Conservation (phyloP, 2,329 filamentous ascomycete genomes). For the Nigrospora osmanthi region DNA sequence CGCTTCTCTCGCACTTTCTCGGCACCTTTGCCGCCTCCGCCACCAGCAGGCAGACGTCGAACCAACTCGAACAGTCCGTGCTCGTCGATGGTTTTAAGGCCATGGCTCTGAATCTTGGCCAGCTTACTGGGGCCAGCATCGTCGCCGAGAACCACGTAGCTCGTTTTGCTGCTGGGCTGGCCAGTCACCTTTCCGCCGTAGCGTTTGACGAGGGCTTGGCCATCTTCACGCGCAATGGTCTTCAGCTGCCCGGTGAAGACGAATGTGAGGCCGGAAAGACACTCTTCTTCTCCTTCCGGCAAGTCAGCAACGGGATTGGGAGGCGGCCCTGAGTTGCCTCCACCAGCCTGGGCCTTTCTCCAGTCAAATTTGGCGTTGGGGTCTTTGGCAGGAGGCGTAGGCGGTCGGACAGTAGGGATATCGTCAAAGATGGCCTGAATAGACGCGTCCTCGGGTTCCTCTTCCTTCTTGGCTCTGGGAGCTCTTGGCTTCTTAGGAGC, state of each 20-base stretch:
- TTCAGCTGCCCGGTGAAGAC: conserved; percentile 90
- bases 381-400: conserved; percentile 71
- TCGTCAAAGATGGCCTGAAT: conserved; percentile 82
- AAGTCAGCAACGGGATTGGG: conserved; percentile 61
- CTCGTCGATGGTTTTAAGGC: conserved; percentile 89
- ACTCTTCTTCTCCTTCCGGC: conserved; percentile 80
- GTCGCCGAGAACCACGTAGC: conserved; percentile 80
- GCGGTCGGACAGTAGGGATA: conserved; percentile 75
- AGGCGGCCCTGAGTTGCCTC: conserved; percentile 55
- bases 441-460: conserved; percentile 57
- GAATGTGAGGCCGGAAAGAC: conserved; percentile 80
- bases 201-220: conserved; percentile 76
- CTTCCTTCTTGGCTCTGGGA: conserved; percentile 55
- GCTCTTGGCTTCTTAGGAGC: conserved; percentile 51
- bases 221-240: conserved; percentile 76
- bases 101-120: conserved; percentile 69
- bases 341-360: conserved; percentile 50
- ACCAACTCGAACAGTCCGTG: conserved; percentile 87
- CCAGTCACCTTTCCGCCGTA: conserved; percentile 88
- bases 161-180: conserved; percentile 86
- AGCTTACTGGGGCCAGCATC: conserved; percentile 94
- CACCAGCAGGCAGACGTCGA: conserved; percentile 69
- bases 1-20: conserved; percentile 80
- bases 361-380: conserved; percentile 74
- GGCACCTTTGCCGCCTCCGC: conserved; percentile 81